Evolutionary conservation across 257 asterid species (phyloP), one percentile per base, ranked within the genome.

Genomic region (Solanum pimpinellifolium): DNA sequence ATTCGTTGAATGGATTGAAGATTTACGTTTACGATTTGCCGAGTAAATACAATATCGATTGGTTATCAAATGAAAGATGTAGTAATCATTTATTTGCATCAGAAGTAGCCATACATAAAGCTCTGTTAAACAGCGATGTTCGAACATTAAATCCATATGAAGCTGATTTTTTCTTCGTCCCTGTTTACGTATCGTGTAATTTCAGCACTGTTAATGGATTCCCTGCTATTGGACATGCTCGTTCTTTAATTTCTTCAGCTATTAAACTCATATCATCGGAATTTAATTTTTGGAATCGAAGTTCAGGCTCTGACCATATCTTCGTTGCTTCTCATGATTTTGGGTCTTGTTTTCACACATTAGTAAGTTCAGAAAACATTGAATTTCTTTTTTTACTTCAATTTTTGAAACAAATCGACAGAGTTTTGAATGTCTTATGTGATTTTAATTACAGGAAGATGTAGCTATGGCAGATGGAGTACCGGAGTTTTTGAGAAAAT

Each of bases 251-350:
- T 75, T 88, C 93, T 4, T 66, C 94, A 2, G 98, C 98, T 5
- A 83, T 97, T 3, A 13, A 85, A 2, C 91, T 88, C 7, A 70
- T 97, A 11, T 95, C 99, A 0, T 81, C 89, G 1, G 91, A 92
- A 41, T 88, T 91, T 27, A 98, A 96, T 14, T 96, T 92, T 41
- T 97, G 99, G 99, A 97, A 97, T 89, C 97, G 97, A 2, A 95
- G 95, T 83, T 91, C 39, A 13, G 99, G 99, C 7, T 88, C 98
- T 33, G 99, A 97, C 91, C 99, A 97, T 52, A 90, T 97, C 42
- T 94, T 97, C 20, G 98, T 97, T 37, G 99, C 99, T 4, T 94
- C 99, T 23, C 99, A 97, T 88, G 99, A 97, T 89, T 97, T 94
- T 73, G 99, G 99, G 20, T 91, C 99, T 27, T 97, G 99, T 86